Conservation (phyloP, 2,329 filamentous ascomycete species). For the Beauveria caledonica region DNA sequence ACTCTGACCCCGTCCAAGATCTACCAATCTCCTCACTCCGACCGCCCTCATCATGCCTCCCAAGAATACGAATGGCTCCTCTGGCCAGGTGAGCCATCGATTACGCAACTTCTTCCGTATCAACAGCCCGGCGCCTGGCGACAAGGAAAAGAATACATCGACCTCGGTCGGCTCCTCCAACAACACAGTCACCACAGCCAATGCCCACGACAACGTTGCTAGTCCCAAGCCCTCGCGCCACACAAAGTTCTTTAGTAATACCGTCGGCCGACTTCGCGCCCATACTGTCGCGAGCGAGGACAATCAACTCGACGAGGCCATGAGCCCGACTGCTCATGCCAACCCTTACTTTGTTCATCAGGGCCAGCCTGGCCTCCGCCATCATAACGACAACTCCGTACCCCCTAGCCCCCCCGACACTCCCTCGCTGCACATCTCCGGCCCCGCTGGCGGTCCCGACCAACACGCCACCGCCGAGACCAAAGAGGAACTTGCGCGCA, state of each 20-base stretch:
- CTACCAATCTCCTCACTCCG: conserved; percentile 13
- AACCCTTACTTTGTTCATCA: conserved; percentile 98
- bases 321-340: conserved; percentile 87
- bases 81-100: conserved; percentile 58
- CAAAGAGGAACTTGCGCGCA: conserved; percentile 90
- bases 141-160: conserved; percentile 52
- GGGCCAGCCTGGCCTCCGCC: conserved; percentile 82
- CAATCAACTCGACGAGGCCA: conserved; percentile 76
- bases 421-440: conserved; percentile 66
- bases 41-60: conserved; percentile 35
- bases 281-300: conserved; percentile 90
- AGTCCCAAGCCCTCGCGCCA: conserved; percentile 62
- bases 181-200: conserved; percentile 10
- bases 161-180: conserved; percentile 25
- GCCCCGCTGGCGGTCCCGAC: conserved; percentile 54
- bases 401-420: conserved; percentile 90
- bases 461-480: conserved; percentile 66
- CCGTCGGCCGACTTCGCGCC: conserved; percentile 79
- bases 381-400: conserved; percentile 90
- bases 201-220: conserved; percentile 14
- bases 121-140: conserved; percentile 37
- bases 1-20: conserved; percentile 1
- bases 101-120: conserved; percentile 66
- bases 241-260: conserved; percentile 79
- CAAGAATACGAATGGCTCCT: conserved; percentile 42